Evolutionary conservation across 75 land plant genomes (phyloP), one percentile per base, ranked within the genome.

Genomic region (Azolla pinnata): DNA sequence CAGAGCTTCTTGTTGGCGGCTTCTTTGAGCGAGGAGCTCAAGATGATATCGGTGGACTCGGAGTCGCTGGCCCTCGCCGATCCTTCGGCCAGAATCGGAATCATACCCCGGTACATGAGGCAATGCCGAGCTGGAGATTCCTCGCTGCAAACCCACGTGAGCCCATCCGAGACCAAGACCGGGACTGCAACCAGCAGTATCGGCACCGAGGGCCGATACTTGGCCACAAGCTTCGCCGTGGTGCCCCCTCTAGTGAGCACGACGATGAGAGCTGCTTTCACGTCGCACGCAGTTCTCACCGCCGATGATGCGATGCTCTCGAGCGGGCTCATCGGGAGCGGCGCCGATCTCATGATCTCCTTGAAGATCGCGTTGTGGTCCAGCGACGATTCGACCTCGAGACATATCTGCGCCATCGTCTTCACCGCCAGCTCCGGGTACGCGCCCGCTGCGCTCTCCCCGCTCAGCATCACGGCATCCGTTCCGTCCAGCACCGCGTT

Each of bases 401-500:
- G 10, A 54, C 80, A 78, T 10, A 78, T 78, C 31, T 59, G 64
- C 17, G 80, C 74, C 80, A 78, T 78, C 64, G 73, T 78, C 33
- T 49, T 57, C 4, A 78, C 80, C 26, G 76, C 75, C 18, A 72
- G 56, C 33, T 72, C 80, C 1, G 80, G 80, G 61, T 78, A 78
- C 21, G 80, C 80, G 31, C 80, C 76, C 19, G 80, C 80, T 31
- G 80, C 80, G 42, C 70, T 77, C 68, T 77, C 80, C 4, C 80
- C 80, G 48, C 80, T 77, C 19, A 80, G 62, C 76, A 79, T 79
- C 8, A 79, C 81, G 46, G 75, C 73, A 57, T 73, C 81, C 1
- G 80, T 77, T 31, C 80, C 80, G 63, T 77, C 80, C 33, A 77
- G 57, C 31, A 77, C 79, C 20, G 79, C 79, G 59, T 77, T 77